Conservation (phyloP, 192 early-diverging fungal genomes). For the Mortierella antarctica region DNA sequence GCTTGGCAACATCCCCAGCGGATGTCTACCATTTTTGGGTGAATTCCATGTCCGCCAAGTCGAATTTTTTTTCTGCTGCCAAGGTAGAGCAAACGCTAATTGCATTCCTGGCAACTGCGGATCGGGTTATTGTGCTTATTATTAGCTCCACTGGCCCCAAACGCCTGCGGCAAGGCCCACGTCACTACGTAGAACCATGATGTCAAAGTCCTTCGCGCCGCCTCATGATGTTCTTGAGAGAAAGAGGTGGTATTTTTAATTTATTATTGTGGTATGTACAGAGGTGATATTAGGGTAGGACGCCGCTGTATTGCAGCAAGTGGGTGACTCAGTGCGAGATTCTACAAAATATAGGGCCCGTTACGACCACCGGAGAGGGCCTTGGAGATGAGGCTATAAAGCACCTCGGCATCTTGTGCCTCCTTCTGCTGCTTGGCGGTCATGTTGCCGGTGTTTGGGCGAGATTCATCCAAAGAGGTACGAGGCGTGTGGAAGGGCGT, state of each 20-base stretch:
- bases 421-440: slow-evolving; percentile 1
- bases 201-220: no score
- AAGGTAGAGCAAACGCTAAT: no score
- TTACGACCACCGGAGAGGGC: slow-evolving; percentile 11
- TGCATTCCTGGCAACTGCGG: no score
- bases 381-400: background rate
- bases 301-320: background rate
- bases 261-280: background rate
- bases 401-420: background rate
- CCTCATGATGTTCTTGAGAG: background rate
- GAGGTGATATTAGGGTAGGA: background rate
- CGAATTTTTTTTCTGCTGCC: no score
- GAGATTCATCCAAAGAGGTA: slow-evolving; percentile 1
- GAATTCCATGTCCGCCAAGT: no score
- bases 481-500: slow-evolving; percentile 15
- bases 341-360: no score
- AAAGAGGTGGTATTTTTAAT: background rate
- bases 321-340: background rate
- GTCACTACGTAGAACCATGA: background rate
- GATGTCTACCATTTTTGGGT: no score
- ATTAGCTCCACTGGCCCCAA: no score
- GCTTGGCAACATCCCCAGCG: no score
- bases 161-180: background rate
- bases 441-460: background rate
- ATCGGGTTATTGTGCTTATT: no score